These are phyloP conservation scores for Cephalotrichum gorgonifer DNA, from an alignment of 2,329 filamentous ascomycete genomes.

Conservation along the genomic window DNA sequence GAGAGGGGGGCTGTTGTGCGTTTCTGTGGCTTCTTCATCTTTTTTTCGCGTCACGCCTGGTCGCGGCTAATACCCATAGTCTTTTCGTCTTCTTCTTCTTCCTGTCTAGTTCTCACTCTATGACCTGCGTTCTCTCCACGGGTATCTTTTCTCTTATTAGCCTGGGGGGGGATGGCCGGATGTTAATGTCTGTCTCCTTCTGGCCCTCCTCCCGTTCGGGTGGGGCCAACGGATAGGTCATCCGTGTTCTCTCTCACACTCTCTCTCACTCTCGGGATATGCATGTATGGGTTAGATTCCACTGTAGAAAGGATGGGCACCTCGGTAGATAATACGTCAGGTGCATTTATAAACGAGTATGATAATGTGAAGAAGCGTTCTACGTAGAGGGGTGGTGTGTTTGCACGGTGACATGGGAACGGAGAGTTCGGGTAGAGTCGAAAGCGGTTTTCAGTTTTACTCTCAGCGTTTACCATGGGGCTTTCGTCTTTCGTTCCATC, in stretches of 20 bases:
- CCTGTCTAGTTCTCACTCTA: background rate
- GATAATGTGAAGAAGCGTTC: too few relatives aligned
- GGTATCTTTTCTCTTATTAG: background rate
- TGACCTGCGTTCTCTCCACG: background rate
- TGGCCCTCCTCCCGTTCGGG: too few relatives aligned
- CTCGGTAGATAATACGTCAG: background rate
- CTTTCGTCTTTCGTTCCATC: too few relatives aligned
- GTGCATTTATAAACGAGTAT: background rate
- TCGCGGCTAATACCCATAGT: conserved; percentile 4
- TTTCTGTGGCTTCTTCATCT: background rate
- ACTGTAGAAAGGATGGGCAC: background rate
- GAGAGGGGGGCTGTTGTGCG: background rate
- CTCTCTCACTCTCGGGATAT: too few relatives aligned
- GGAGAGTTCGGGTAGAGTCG: too few relatives aligned
- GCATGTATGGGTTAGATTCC: background rate
- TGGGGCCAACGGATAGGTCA: too few relatives aligned
- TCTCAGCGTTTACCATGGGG: too few relatives aligned
- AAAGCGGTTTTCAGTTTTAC: too few relatives aligned
- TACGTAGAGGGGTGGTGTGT: too few relatives aligned
- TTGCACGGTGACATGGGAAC: too few relatives aligned
- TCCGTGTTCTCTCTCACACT: background rate
- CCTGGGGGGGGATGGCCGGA: too few relatives aligned
- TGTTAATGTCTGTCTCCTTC: too few relatives aligned
- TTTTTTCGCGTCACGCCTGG: background rate
- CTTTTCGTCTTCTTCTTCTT: background rate